Base-by-base conservation (phyloP, 805 yeast genomes). In the Zygosaccharomyces rouxii region DNA sequence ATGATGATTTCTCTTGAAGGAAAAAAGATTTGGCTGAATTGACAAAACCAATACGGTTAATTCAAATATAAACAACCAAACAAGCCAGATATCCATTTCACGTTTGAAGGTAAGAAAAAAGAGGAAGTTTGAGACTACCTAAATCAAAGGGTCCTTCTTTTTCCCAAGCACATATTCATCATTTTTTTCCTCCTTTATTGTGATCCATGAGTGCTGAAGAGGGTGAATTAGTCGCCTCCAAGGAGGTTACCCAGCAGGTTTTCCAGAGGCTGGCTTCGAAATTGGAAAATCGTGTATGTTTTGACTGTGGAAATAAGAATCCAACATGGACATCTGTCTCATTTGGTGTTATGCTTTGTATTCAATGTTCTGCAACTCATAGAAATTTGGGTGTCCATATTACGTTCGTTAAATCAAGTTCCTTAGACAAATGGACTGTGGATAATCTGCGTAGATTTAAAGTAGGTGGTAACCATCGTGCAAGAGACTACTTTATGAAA, bases 321-420 rank as follows among this genome's bases (percentile, higher is more conserved):
- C 98, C 99, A 31, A 89, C 98, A 0, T 94, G 99, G 99, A 88
- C 99, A 3, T 92, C 98, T 11, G 89, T 92, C 47, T 96, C 98
- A 11, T 92, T 88, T 69, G 99, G 97, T 48, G 86, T 90, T 45
- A 79, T 90, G 66, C 72, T 94, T 50, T 94, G 99, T 73, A 76
- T 90, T 52, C 96, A 94, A 67, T 94, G 99, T 69, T 86, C 96
- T 46, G 90, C 98, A 3, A 89, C 86, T 45, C 99, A 94, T 73
- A 81, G 99, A 69, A 89, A 89, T 67, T 70, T 94, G 71, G 99
- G 99, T 51, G 97, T 90, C 33, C 99, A 94, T 67, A 84, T 94
- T 60, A 81, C 97, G 33, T 94, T 94, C 73, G 98, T 94, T 50
- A 88, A 89, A 66, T 88, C 97, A 25, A 80, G 94, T 25, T 86